Evolutionary conservation across 106 monocot species (phyloP), one percentile per base, ranked within the genome.

Genomic region (Amphibolis antarctica): DNA sequence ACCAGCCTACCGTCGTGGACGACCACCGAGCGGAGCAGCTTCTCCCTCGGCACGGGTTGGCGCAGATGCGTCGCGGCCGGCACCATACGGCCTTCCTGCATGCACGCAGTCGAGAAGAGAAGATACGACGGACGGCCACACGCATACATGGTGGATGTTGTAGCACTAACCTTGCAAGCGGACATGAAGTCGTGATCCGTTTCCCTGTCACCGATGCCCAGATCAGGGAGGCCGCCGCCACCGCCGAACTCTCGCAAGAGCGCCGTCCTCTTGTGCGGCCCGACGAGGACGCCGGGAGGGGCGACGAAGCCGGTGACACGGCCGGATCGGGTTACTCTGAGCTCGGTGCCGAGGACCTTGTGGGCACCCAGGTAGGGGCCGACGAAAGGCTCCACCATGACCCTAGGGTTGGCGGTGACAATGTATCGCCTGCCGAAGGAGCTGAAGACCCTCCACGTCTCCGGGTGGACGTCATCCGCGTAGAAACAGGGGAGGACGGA

Each of bases 321-420:
- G 21, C 79, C 79, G 0, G 73, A 69, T 48, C 46, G 57, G 15
- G 64, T 65, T 15, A 79, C 74, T 28, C 53, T 48, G 13, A 79
- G 26, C 73, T 79, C 78, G 2, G 73, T 74, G n/a, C 78, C 78
- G 21, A 79, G 64, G 23, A 74, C 74, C 69, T 59, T 64, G 22
- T 79, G 51, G 0, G 63, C 78, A 15, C 78, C 78, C 10, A 79
- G 65, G 27, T 42, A 69, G 28, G 13, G 28, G 69, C 65, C 69
- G n/a, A 50, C 73, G 36, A 79, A 79, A 10, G 73, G 64, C 18
- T 79, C 74, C 24, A 74, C 78, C 73, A 79, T 74, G 48, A 79
- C 50, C 62, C 72, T 48, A 3, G 78, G 78, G 67, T 53, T 74
- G 26, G 67, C 74, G 17, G 67, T 74, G 25, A 74, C 66, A 59